A percentile compares a stretch with the other conserved stretches of the same genome.
Evolutionary conservation across 179 eudicot species (phyloP).

Genomic region (Silene noctiflora): DNA sequence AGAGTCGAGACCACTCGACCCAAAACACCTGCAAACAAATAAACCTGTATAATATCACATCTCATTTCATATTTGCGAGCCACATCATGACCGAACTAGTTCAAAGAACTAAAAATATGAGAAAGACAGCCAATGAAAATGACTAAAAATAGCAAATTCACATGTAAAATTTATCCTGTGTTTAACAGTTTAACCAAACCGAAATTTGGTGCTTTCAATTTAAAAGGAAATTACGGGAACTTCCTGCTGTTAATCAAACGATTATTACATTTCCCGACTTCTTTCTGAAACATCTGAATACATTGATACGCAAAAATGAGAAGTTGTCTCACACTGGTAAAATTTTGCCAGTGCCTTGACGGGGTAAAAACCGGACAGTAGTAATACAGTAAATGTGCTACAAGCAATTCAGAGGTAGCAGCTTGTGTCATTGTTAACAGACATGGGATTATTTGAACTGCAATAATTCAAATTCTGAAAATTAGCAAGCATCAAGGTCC

Average conservation of each 20-base stretch:
- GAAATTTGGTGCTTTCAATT: background rate
- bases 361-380: background rate
- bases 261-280: background rate
- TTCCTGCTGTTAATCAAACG: background rate
- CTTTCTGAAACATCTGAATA: background rate
- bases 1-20: too few relatives aligned
- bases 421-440: conserved; percentile 19
- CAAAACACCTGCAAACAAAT: too few relatives aligned
- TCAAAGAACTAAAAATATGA: too few relatives aligned
- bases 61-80: too few relatives aligned
- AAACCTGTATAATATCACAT: too few relatives aligned
- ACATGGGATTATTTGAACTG: conserved; percentile 31
- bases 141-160: too few relatives aligned
- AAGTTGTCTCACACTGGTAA: background rate
- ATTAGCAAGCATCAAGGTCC: conserved; percentile 88
- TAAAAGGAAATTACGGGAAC: background rate
- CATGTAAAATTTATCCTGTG: background rate
- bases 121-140: too few relatives aligned
- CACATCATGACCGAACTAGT: too few relatives aligned
- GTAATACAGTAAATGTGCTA: conserved; percentile 25
- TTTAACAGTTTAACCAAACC: background rate
- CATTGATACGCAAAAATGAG: background rate
- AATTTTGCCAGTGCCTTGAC: background rate
- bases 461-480: background rate
- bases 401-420: conserved; percentile 23